These are phyloP conservation scores for Cladophialophora bantiana DNA, from an alignment of 2,329 filamentous ascomycete species.

Conservation along the genomic window DNA sequence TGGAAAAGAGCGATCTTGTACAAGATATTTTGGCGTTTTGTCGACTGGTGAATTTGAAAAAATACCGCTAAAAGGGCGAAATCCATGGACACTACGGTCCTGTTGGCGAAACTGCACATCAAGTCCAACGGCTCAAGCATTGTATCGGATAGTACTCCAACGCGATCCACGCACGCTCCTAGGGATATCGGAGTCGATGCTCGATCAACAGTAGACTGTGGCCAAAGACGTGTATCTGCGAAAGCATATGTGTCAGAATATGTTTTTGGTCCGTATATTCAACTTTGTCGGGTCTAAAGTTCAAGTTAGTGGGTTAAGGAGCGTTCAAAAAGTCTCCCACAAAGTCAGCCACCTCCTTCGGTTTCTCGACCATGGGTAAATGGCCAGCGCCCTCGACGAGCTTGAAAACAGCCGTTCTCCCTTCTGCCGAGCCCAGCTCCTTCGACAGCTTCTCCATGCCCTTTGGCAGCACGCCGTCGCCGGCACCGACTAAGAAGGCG, in stretches of 20 bases:
- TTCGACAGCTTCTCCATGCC: slow-evolving; percentile 67
- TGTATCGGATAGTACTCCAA: neutral
- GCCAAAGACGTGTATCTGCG: neutral
- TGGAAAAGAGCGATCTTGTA: neutral
- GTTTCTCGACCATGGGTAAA: slow-evolving; percentile 82
- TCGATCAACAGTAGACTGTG: neutral
- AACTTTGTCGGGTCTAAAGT: neutral
- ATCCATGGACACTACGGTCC: neutral
- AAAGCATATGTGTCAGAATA: slow-evolving; percentile 7
- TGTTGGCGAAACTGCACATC: neutral
- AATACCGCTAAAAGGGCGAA: neutral
- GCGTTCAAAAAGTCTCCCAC: slow-evolving; percentile 19
- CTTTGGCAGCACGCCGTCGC: slow-evolving; percentile 75
- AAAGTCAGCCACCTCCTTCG: slow-evolving; percentile 52
- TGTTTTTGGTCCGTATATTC: neutral
- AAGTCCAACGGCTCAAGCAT: slow-evolving; percentile 1
- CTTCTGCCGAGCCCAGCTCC: slow-evolving; percentile 68
- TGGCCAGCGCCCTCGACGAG: slow-evolving; percentile 76
- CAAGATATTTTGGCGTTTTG: neutral
- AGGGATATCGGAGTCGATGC: neutral
- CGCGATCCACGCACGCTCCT: neutral
- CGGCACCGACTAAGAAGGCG: slow-evolving; percentile 25
- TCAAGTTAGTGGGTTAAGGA: neutral
- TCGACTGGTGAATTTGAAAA: neutral
- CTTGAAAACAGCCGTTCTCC: slow-evolving; percentile 65